Evolutionary conservation across 2,329 filamentous ascomycete species (phyloP), one percentile per base, ranked within the genome.

Genomic region (Didymella pinodella): DNA sequence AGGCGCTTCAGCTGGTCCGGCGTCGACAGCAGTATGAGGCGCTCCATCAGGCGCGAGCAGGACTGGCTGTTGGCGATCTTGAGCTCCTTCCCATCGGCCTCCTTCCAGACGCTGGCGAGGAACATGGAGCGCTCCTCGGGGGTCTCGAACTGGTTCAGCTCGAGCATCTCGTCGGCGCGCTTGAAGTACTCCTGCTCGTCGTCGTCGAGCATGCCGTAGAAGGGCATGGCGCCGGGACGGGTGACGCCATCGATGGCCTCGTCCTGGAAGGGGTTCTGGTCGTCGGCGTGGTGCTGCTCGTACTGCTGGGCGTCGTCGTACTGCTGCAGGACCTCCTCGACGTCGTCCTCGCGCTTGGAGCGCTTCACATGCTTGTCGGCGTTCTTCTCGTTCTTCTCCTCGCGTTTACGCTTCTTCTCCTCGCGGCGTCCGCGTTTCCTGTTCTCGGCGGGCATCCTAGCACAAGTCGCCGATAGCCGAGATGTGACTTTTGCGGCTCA

Each of bases 111-210:
- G 76, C 90, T 96, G 61, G 89, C 87, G 46, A 98, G 75, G 69
- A 85, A 85, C 20, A 81, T 69, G 8, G 69, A 65, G 54, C 81
- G 78, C 64, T 83, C 81, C 66, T 97, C 92, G 51, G 86, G 77
- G 38, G 88, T 88, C 40, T 86, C 86, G 75, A 98, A 98, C 75
- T 94, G 88, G 79, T 98, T 95, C 66, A 92, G 79, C 76, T 97
- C 93, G 59, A 99, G 88, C 79, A 96, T 84, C 75, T 96, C 90
- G 80, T 96, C 93, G 53, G 93, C 93, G 47, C 88, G 88, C 66
- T 91, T 90, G 78, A 98, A 99, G 77, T 97, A 97, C 77, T 97
- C 93, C 74, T 97, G 92, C 81, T 99, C 95, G 66, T 96, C 87
- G 54, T 96, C 90, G 69, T 92, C 90, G 26, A 99, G 88, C 83